Evolutionary conservation across 768 basidiomycete species (phyloP).

Genomic region (Hypsizygus marmoreus): DNA sequence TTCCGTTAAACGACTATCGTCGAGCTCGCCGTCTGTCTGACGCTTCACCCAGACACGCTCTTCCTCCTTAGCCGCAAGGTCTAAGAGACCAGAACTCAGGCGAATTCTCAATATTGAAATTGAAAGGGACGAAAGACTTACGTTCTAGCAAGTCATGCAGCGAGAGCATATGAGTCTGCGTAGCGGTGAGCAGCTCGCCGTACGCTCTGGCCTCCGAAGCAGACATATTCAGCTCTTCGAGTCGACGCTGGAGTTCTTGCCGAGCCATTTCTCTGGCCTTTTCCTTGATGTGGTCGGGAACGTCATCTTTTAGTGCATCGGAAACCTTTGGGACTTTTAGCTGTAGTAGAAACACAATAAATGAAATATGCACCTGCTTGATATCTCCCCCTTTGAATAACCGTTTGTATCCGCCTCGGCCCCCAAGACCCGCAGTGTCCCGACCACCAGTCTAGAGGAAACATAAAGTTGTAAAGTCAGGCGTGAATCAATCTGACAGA

Average conservation of each 20-base stretch:
- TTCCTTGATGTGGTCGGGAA: constrained; percentile 63
- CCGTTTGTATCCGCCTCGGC: constrained; percentile 68
- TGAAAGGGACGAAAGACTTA: constrained; percentile 34
- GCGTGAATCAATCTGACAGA: neutral
- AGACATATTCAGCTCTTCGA: constrained; percentile 67
- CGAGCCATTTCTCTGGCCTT: constrained; percentile 68
- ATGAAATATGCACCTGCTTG: constrained; percentile 46
- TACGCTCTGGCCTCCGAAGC: constrained; percentile 58
- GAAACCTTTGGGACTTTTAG: constrained; percentile 38
- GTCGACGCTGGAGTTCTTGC: constrained; percentile 57
- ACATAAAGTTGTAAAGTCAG: constrained; percentile 1
- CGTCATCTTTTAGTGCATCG: constrained; percentile 54
- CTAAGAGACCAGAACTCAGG: constrained; percentile 28
- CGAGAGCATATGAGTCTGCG: constrained; percentile 61
- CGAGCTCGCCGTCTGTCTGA: constrained; percentile 71
- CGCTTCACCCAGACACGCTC: constrained; percentile 73
- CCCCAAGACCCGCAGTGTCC: constrained; percentile 67
- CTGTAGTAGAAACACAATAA: neutral
- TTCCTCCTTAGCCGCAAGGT: constrained; percentile 68
- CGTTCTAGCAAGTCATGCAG: constrained; percentile 65
- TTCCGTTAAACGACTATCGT: constrained; percentile 66
- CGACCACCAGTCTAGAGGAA: constrained; percentile 57
- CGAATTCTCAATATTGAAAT: neutral
- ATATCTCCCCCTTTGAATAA: constrained; percentile 64
- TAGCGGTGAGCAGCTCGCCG: constrained; percentile 49